These are phyloP conservation scores for Colletotrichum echinochloae DNA, from an alignment of 2,329 filamentous ascomycete species.

Conservation along the genomic window DNA sequence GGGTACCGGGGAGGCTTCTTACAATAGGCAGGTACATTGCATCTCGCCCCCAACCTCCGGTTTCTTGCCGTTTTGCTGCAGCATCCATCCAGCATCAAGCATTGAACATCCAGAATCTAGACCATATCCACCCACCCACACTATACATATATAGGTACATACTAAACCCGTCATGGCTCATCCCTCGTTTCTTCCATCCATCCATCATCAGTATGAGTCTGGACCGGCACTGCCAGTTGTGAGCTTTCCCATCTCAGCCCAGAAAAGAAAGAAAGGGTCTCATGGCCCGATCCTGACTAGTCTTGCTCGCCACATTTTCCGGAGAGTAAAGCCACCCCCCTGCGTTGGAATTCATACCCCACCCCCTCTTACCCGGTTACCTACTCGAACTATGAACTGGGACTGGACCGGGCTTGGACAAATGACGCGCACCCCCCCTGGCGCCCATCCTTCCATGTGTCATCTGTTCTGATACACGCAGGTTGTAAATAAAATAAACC, in stretches of 20 bases:
- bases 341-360: background rate
- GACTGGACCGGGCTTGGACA: conserved; percentile 7
- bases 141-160: background rate
- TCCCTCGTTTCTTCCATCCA: background rate
- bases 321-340: background rate
- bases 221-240: background rate
- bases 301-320: conserved; percentile 8
- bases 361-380: background rate
- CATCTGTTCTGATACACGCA: conserved; percentile 60
- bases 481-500: conserved; percentile 58
- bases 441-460: conserved; percentile 39
- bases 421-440: conserved; percentile 10
- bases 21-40: background rate
- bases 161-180: background rate
- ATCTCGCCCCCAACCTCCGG: conserved; percentile 7
- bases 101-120: background rate
- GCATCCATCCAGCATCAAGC: background rate
- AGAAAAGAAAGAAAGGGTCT: conserved; percentile 3
- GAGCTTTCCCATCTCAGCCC: conserved; percentile 16
- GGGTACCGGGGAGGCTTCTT: background rate
- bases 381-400: background rate
- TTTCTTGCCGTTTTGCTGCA: conserved; percentile 2
- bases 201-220: conserved; percentile 4
- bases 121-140: background rate
- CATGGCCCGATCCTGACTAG: conserved; percentile 7